Conservation (phyloP, 2,329 filamentous ascomycete species). For the Phialophora macrospora region DNA sequence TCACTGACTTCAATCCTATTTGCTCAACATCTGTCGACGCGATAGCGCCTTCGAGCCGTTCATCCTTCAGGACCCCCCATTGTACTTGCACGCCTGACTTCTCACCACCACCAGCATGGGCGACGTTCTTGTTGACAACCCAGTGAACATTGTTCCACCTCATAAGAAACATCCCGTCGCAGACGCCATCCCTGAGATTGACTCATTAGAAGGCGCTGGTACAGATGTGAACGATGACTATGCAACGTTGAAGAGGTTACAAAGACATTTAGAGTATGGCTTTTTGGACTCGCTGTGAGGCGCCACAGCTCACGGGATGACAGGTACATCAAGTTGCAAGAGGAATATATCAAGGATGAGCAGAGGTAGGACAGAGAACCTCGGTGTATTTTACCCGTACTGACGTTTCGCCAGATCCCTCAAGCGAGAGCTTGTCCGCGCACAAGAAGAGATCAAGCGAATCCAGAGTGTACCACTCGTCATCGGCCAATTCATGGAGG, state of each 20-base stretch:
- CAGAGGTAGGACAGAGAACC: conserved; percentile 68
- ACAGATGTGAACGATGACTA: conserved; percentile 90
- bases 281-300: neutral
- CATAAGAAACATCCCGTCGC: conserved; percentile 80
- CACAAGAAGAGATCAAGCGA: conserved; percentile 98
- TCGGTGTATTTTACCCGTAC: neutral
- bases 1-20: neutral
- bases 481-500: conserved; percentile 99
- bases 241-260: conserved; percentile 91
- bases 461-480: conserved; percentile 98
- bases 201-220: conserved; percentile 82
- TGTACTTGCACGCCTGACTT: neutral
- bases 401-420: conserved; percentile 67
- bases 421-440: conserved; percentile 94
- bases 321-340: conserved; percentile 93
- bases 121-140: conserved; percentile 83
- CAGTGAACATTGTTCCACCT: conserved; percentile 72
- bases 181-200: conserved; percentile 82
- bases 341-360: conserved; percentile 99
- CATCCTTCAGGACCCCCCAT: neutral
- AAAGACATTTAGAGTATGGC: conserved; percentile 87
- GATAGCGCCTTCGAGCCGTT: neutral
- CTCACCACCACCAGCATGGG: conserved; percentile 65
- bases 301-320: conserved; percentile 39
- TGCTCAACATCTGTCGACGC: neutral